Percentiles rank a stretch among this genome's conserved stretches.
Conservation (phyloP, 805 yeast species). For the Saccharomycopsis schoenii region DNA sequence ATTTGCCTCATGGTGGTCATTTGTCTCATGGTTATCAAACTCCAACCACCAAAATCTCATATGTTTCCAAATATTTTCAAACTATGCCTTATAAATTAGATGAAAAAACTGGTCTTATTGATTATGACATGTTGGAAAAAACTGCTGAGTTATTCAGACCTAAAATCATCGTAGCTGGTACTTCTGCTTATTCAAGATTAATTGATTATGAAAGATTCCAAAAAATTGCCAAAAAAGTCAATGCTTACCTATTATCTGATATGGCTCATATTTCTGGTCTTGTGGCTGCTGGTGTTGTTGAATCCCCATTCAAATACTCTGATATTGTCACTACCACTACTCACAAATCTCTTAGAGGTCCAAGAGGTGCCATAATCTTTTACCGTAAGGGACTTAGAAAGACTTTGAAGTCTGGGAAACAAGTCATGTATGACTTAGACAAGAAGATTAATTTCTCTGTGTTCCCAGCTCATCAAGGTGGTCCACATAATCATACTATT, state of each 20-base stretch:
- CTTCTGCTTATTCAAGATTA: constrained; percentile 94
- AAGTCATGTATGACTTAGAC: constrained; percentile 83
- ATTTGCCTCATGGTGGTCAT: constrained; percentile 98
- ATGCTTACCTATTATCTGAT: constrained; percentile 91
- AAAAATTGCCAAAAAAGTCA: constrained; percentile 92
- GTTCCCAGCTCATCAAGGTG: constrained; percentile 99
- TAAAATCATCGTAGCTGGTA: constrained; percentile 93
- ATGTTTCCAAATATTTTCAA: constrained; percentile 92
- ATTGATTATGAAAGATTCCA: constrained; percentile 96
- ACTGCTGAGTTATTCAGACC: constrained; percentile 91
- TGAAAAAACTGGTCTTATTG: constrained; percentile 86
- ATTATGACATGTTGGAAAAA: constrained; percentile 89
- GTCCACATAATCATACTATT: constrained; percentile 98
- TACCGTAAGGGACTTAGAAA: constrained; percentile 93
- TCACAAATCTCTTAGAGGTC: constrained; percentile 97
- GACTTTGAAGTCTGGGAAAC: constrained; percentile 83
- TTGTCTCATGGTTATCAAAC: constrained; percentile 98
- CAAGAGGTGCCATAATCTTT: constrained; percentile 99
- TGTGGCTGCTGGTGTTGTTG: constrained; percentile 90
- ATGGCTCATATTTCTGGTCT: constrained; percentile 99
- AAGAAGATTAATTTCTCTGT: constrained; percentile 94
- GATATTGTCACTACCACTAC: constrained; percentile 98
- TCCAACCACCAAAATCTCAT: constrained; percentile 79
- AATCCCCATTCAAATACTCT: constrained; percentile 93
- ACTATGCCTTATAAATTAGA: constrained; percentile 98